phyloP scores from a whole-genome alignment of 2,329 filamentous ascomycete genomes.

The Diaporthe amygdali region DNA sequence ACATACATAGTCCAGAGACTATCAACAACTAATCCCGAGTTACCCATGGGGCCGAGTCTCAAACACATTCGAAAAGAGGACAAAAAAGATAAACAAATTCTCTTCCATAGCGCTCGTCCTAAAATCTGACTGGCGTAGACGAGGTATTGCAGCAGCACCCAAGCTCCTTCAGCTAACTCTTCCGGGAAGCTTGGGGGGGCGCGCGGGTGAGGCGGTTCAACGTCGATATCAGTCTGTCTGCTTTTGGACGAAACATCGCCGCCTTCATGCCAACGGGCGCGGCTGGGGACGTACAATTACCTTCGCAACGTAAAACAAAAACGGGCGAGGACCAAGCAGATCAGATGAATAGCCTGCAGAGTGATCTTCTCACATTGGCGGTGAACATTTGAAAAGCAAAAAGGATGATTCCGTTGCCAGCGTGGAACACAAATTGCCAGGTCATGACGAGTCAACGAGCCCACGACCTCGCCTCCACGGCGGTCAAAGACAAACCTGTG shows the following conservation, averaged over 20 bases:
- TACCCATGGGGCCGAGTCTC: too few relatives aligned
- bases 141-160: neutral
- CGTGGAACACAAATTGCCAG: neutral
- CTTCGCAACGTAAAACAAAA: too few relatives aligned
- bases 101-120: neutral
- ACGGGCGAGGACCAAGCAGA: neutral
- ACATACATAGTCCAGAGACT: neutral
- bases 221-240: neutral
- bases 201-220: neutral
- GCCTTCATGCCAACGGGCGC: neutral
- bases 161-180: neutral
- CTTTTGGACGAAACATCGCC: neutral
- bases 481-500: neutral
- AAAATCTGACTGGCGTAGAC: slow-evolving; percentile 3
- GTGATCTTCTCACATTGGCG: neutral
- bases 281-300: too few relatives aligned
- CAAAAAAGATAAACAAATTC: neutral
- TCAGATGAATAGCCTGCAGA: neutral
- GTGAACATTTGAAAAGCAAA: neutral
- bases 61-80: neutral
- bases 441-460: neutral
- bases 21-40: too few relatives aligned
- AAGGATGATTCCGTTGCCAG: neutral
- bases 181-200: neutral
- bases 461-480: neutral